These are phyloP conservation scores for Verticillium dahliae DNA, from an alignment of 2,329 filamentous ascomycete species.

Conservation along the genomic window DNA sequence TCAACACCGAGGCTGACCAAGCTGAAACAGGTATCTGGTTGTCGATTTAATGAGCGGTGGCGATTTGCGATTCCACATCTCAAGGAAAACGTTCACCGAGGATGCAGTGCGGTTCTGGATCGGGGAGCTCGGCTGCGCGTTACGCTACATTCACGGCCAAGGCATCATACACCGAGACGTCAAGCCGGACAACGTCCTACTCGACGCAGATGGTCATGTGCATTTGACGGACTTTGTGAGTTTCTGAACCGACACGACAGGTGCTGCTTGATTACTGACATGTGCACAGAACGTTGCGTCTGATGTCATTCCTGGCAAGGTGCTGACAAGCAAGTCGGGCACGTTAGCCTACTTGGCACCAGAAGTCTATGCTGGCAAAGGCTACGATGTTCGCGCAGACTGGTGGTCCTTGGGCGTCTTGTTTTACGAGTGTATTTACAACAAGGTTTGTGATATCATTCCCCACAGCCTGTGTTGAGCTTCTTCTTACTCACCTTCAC, in stretches of 20 bases:
- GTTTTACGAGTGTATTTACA: conserved; percentile 99
- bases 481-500: neutral
- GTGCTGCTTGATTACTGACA: conserved; percentile 21
- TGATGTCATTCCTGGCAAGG: conserved; percentile 76
- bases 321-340: conserved; percentile 90
- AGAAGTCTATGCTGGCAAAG: conserved; percentile 86
- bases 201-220: conserved; percentile 87
- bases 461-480: neutral
- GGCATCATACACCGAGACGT: conserved; percentile 87
- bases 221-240: conserved; percentile 96
- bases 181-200: conserved; percentile 85
- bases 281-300: conserved; percentile 86
- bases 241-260: conserved; percentile 9
- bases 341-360: conserved; percentile 93
- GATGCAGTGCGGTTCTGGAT: conserved; percentile 98
- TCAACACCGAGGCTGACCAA: neutral
- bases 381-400: conserved; percentile 85
- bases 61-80: conserved; percentile 95
- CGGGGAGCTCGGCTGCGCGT: conserved; percentile 82
- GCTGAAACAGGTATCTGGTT: conserved; percentile 77
- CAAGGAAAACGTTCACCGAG: conserved; percentile 94
- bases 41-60: conserved; percentile 98
- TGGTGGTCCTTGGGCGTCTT: conserved; percentile 98
- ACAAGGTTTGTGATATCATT: conserved; percentile 61
- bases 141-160: conserved; percentile 79